phyloP scores from a whole-genome alignment of 2,329 filamentous ascomycete genomes.

The Xylariaceae sp. region DNA sequence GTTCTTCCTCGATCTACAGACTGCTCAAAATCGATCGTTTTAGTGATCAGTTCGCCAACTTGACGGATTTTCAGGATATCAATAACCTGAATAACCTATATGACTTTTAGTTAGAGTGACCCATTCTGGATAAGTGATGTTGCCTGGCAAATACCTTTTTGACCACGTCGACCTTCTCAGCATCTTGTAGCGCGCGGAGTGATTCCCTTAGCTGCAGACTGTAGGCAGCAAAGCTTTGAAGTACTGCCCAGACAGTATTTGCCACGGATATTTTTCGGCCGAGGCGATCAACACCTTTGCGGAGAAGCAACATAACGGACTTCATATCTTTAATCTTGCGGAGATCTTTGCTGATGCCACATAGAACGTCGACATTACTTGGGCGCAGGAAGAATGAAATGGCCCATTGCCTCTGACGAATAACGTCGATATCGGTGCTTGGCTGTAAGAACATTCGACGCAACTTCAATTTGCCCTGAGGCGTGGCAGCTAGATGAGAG shows the following conservation, averaged over 20 bases:
- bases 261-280: slow-evolving; percentile 48
- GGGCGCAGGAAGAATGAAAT: slow-evolving; percentile 61
- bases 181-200: slow-evolving; percentile 52
- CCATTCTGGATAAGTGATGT: neutral
- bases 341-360: slow-evolving; percentile 54
- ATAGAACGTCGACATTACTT: slow-evolving; percentile 56
- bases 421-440: slow-evolving; percentile 59
- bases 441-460: slow-evolving; percentile 80
- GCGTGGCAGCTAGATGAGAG: slow-evolving; percentile 64
- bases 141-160: slow-evolving; percentile 41
- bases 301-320: slow-evolving; percentile 61
- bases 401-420: slow-evolving; percentile 65
- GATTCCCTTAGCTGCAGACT: slow-evolving; percentile 63
- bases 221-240: slow-evolving; percentile 65
- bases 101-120: neutral
- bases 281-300: slow-evolving; percentile 64
- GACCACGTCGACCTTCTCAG: slow-evolving; percentile 46
- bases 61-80: slow-evolving; percentile 49
- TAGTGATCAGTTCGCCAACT: slow-evolving; percentile 65
- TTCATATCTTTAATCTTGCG: slow-evolving; percentile 72
- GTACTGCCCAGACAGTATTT: slow-evolving; percentile 65
- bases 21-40: slow-evolving; percentile 73
- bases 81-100: slow-evolving; percentile 43
- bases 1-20: slow-evolving; percentile 67
- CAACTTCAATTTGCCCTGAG: slow-evolving; percentile 69